Evolutionary conservation across 192 early-diverging fungal species (phyloP).

Genomic region (Coemansia sp.): DNA sequence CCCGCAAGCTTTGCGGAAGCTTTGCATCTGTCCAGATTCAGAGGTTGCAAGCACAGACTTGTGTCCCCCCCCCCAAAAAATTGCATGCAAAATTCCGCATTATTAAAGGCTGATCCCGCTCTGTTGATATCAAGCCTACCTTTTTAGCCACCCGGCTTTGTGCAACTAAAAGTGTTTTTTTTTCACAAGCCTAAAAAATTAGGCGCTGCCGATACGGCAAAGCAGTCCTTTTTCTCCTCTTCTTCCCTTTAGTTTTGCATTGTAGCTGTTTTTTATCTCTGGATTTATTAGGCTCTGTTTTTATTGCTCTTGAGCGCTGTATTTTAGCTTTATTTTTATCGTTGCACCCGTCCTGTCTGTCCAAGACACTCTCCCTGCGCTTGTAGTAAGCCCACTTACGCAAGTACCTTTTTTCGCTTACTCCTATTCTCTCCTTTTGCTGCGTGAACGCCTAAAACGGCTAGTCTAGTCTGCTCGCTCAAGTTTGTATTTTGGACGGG

Average conservation of each 20-base stretch:
- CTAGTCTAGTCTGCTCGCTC: no score
- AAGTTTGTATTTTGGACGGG: no score
- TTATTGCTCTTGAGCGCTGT: not conserved
- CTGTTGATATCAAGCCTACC: not conserved
- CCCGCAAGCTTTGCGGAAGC: not conserved
- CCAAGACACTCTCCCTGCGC: no score
- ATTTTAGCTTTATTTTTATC: not conserved
- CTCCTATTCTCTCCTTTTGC: not conserved
- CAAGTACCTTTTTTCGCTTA: not conserved
- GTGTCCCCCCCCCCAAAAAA: not conserved
- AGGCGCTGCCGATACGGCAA: not conserved
- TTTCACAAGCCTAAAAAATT: not conserved
- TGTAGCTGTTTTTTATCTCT: not conserved
- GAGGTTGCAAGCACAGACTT: no score
- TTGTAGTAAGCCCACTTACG: not conserved
- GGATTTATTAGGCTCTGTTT: not conserved
- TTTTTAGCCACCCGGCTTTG: not conserved
- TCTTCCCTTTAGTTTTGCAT: not conserved
- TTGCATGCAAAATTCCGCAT: not conserved
- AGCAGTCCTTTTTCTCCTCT: not conserved
- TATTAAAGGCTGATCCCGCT: not conserved
- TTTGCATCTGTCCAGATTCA: no score
- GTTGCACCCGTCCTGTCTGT: no score
- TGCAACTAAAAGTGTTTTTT: not conserved
- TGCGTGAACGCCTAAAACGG: no score